These are phyloP conservation scores for Craspedostauros australis DNA, from an alignment of 108 stramenopile species.

Conservation along the genomic window DNA sequence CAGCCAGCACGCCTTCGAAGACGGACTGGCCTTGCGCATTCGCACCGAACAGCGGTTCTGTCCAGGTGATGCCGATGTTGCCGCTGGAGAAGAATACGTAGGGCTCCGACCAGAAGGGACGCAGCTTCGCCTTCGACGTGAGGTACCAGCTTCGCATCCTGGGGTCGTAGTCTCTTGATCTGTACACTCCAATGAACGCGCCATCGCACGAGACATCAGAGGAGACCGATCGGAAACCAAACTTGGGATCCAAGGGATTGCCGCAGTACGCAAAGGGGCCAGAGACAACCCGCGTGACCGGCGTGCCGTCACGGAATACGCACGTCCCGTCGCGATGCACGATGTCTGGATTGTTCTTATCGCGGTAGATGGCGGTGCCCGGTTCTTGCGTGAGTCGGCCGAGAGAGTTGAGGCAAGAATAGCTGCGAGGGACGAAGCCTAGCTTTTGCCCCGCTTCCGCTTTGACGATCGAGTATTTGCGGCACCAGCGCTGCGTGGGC, in stretches of 20 bases:
- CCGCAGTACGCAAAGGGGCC: slow-evolving; percentile 23
- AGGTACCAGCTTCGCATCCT: slow-evolving; percentile 14
- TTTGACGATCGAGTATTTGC: slow-evolving; percentile 2
- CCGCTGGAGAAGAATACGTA: slow-evolving; percentile 7
- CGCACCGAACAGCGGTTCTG: slow-evolving; percentile 8
- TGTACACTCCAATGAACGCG: slow-evolving; percentile 16
- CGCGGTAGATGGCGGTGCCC: background rate
- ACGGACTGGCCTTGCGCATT: slow-evolving; percentile 1
- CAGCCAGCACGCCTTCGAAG: slow-evolving; percentile 19
- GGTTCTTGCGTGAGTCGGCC: slow-evolving; percentile 18
- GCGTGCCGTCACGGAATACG: background rate
- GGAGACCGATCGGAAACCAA: too few species aligned
- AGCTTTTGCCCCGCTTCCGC: background rate
- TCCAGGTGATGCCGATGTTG: slow-evolving; percentile 14
- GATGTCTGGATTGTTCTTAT: background rate
- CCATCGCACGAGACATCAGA: slow-evolving; percentile 4
- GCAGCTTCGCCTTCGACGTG: slow-evolving; percentile 8
- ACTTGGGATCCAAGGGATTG: background rate
- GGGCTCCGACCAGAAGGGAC: slow-evolving; percentile 13
- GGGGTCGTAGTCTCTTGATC: slow-evolving; percentile 16
- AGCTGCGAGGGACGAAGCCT: slow-evolving; percentile 12
- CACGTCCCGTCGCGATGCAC: slow-evolving; percentile 3
- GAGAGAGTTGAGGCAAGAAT: slow-evolving; percentile 6
- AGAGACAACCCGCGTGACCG: background rate
- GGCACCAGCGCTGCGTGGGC: slow-evolving; percentile 16